These are phyloP conservation scores for Russula earlei DNA, from an alignment of 768 basidiomycete genomes.

Conservation along the genomic window DNA sequence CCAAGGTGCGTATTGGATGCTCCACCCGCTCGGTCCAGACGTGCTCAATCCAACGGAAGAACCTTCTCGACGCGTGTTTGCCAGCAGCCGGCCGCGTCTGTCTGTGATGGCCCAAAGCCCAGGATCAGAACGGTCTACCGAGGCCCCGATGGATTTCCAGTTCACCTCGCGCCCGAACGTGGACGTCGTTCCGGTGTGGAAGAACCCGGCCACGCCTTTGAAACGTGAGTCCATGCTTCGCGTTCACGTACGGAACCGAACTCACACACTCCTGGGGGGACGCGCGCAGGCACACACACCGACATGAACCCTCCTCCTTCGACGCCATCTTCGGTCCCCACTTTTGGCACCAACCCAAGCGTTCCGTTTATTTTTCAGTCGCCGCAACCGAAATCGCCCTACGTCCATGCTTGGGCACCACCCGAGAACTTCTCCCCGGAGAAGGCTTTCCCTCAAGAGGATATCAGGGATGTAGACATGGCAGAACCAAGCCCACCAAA, in stretches of 20 bases:
- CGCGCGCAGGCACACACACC: slow-evolving; percentile 33
- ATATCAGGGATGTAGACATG: slow-evolving; percentile 69
- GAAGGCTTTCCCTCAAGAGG: slow-evolving; percentile 50
- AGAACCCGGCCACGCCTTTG: slow-evolving; percentile 45
- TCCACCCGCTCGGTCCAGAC: not conserved
- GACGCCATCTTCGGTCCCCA: slow-evolving; percentile 32
- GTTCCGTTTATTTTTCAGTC: slow-evolving; percentile 67
- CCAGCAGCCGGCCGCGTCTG: slow-evolving; percentile 1
- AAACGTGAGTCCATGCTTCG: slow-evolving; percentile 51
- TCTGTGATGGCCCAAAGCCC: slow-evolving; percentile 3
- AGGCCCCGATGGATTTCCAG: slow-evolving; percentile 86
- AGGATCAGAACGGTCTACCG: slow-evolving; percentile 46
- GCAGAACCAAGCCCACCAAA: slow-evolving; percentile 56
- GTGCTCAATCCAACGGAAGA: not conserved
- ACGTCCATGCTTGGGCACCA: slow-evolving; percentile 56
- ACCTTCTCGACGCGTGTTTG: slow-evolving; percentile 7
- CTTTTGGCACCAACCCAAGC: slow-evolving; percentile 56
- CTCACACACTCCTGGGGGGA: slow-evolving; percentile 25
- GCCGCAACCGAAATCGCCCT: slow-evolving; percentile 34
- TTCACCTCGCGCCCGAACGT: slow-evolving; percentile 60
- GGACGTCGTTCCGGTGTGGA: slow-evolving; percentile 51
- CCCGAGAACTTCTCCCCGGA: slow-evolving; percentile 49
- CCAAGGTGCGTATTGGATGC: not conserved
- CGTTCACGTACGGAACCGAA: slow-evolving; percentile 7
- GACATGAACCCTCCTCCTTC: slow-evolving; percentile 33